phyloP scores from a whole-genome alignment of 345 rosid species.

The Eucalyptus victrix region DNA sequence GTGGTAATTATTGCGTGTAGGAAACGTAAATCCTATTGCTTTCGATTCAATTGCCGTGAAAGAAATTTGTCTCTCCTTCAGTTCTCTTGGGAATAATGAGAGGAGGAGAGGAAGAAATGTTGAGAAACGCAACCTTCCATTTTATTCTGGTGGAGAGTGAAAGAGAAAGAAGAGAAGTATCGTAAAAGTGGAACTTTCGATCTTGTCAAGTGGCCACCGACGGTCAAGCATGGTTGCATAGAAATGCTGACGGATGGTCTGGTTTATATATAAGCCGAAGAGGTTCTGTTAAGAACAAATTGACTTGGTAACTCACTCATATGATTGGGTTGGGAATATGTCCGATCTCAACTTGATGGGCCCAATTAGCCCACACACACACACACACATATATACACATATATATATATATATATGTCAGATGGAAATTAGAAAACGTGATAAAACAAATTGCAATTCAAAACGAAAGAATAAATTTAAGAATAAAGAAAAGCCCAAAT shows the following conservation, averaged over 20 bases:
- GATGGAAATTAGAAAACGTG: background rate
- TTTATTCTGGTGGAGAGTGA: background rate
- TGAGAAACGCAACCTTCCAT: background rate
- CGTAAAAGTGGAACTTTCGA: background rate
- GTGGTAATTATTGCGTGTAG: background rate
- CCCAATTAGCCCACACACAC: background rate
- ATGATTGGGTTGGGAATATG: background rate
- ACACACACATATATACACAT: too few relatives aligned
- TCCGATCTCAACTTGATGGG: background rate
- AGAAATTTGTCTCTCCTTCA: background rate
- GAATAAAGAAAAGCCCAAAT: background rate
- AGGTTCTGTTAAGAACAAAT: background rate
- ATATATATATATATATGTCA: background rate
- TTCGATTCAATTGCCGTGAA: background rate
- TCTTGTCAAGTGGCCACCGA: background rate
- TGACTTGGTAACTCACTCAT: background rate
- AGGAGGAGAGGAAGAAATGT: background rate
- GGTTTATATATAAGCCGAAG: background rate
- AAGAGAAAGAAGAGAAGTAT: background rate
- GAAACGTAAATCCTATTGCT: background rate
- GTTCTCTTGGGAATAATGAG: background rate
- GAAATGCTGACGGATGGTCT: background rate
- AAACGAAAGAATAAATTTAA: background rate
- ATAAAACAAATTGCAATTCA: background rate
- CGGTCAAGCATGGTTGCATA: background rate